Evolutionary conservation across 1,139 yeast species (phyloP).

Genomic region (Meyerozyma smithsonii): DNA sequence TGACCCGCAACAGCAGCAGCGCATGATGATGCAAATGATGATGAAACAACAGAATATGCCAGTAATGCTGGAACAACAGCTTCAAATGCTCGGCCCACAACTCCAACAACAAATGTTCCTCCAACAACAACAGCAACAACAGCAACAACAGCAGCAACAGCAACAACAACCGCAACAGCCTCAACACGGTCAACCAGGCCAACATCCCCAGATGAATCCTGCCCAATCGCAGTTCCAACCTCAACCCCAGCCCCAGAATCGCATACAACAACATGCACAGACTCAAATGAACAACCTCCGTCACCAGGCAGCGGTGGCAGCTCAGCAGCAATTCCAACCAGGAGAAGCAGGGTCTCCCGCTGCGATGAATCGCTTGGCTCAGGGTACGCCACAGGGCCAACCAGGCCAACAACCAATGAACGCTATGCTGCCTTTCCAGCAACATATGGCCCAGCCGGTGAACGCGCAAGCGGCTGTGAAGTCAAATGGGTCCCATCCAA

Average conservation of each 20-base stretch:
- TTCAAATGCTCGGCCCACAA: slow-evolving; percentile 15
- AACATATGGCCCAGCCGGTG: slow-evolving; percentile 3
- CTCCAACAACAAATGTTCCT: slow-evolving; percentile 25
- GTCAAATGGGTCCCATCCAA: slow-evolving; percentile 6
- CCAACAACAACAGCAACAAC: slow-evolving; percentile 18
- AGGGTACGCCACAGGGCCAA: slow-evolving; percentile 3
- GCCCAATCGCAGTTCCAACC: slow-evolving; percentile 11
- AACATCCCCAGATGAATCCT: slow-evolving; percentile 14
- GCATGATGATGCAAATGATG: slow-evolving; percentile 21
- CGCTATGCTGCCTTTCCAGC: slow-evolving; percentile 8
- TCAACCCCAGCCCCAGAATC: slow-evolving; percentile 28
- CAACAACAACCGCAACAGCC: slow-evolving; percentile 3
- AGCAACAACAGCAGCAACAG: slow-evolving; percentile 15
- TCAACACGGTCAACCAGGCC: slow-evolving; percentile 4
- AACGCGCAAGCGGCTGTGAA: slow-evolving; percentile 4
- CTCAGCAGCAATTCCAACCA: slow-evolving; percentile 24
- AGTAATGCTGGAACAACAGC: slow-evolving; percentile 14
- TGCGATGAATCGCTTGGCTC: background rate
- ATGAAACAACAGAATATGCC: slow-evolving; percentile 15
- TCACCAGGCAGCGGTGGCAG: slow-evolving; percentile 39
- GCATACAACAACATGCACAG: slow-evolving; percentile 48
- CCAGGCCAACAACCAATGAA: slow-evolving; percentile 11
- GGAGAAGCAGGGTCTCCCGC: slow-evolving; percentile 2
- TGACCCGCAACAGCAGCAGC: slow-evolving; percentile 16
- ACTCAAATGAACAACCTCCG: slow-evolving; percentile 48